phyloP scores from a whole-genome alignment of 129 eudicot species.

The Sambucus nigra region DNA sequence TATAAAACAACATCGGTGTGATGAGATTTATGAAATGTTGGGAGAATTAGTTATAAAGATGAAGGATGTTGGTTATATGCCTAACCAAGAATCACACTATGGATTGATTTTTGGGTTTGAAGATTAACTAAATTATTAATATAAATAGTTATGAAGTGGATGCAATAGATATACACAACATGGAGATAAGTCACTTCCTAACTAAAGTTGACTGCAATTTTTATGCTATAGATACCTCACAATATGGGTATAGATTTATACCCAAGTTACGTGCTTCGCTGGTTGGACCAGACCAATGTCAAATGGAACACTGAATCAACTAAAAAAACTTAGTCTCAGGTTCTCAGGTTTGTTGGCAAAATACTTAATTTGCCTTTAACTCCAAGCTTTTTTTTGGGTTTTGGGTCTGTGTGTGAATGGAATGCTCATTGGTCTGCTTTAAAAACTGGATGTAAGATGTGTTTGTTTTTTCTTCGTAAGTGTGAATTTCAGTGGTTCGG shows the following conservation, averaged over 20 bases:
- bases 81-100: slow-evolving; percentile 9
- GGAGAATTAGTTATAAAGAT: slow-evolving; percentile 34
- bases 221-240: background rate
- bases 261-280: background rate
- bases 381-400: background rate
- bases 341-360: slow-evolving; percentile 22
- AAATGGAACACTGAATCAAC: background rate
- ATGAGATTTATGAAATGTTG: slow-evolving; percentile 41
- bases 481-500: no score
- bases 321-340: slow-evolving; percentile 5
- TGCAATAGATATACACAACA: background rate
- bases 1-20: slow-evolving; percentile 29
- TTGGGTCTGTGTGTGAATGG: background rate
- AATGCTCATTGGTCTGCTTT: background rate
- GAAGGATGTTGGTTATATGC: slow-evolving; percentile 39
- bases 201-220: background rate
- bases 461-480: no score
- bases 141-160: background rate
- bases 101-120: slow-evolving; percentile 21
- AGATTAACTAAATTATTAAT: slow-evolving; percentile 4
- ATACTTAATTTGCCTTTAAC: slow-evolving; percentile 3
- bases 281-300: background rate
- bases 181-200: background rate
- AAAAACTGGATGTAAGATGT: background rate
- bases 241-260: background rate